These are phyloP conservation scores for Cardiospermum halicacabum DNA, from an alignment of 345 rosid genomes.

Conservation along the genomic window DNA sequence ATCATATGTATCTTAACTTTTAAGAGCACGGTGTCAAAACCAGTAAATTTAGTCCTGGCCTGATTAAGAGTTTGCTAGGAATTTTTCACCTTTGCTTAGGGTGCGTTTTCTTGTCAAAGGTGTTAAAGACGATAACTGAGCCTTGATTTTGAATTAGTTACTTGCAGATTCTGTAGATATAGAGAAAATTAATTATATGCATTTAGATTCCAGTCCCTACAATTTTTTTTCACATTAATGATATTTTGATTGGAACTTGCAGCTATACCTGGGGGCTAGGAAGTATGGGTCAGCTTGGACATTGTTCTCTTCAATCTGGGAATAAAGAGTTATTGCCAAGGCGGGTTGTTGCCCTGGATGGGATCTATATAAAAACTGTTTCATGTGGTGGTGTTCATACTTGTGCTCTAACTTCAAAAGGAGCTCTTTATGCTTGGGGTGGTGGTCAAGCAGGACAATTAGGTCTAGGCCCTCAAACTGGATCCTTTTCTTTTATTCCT, in stretches of 20 bases:
- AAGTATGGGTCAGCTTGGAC: constrained; percentile 92
- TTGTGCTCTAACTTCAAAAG: constrained; percentile 69
- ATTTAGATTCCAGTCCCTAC: neutral
- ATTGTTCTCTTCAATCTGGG: constrained; percentile 80
- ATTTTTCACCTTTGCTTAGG: neutral
- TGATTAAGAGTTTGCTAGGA: neutral
- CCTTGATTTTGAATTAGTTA: neutral
- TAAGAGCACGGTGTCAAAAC: neutral
- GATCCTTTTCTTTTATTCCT: constrained; percentile 60
- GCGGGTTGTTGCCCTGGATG: constrained; percentile 83
- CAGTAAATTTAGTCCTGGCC: neutral
- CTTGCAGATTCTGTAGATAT: neutral
- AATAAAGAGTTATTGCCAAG: constrained; percentile 91
- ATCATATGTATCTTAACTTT: neutral
- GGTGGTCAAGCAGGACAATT: constrained; percentile 89
- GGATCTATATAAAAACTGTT: constrained; percentile 53
- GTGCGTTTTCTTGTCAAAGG: neutral
- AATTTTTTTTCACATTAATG: neutral
- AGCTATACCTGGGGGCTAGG: constrained; percentile 98
- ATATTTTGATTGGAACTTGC: constrained; percentile 22
- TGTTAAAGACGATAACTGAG: neutral
- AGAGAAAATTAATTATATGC: neutral
- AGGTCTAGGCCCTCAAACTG: constrained; percentile 82
- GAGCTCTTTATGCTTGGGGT: constrained; percentile 98
- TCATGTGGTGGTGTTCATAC: constrained; percentile 95